These are phyloP conservation scores for Paecilomyces variotii DNA, from an alignment of 2,329 filamentous ascomycete species.

Conservation along the genomic window DNA sequence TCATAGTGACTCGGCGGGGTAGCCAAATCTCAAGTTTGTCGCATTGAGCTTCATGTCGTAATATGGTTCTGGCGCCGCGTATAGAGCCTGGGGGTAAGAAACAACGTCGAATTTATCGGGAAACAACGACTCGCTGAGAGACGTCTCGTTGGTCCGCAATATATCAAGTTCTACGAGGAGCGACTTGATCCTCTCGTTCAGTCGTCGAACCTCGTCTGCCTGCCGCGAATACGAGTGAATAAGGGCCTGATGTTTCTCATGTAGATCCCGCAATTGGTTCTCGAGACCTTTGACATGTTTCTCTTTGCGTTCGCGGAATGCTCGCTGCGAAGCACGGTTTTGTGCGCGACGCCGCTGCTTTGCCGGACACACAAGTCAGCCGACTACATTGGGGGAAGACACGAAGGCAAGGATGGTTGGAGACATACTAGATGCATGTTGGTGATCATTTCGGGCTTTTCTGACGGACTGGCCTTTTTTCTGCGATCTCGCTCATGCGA, in stretches of 20 bases:
- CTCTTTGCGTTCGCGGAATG: slow-evolving; percentile 83
- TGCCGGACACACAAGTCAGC: not conserved
- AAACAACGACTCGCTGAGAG: slow-evolving; percentile 13
- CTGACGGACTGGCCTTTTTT: not conserved
- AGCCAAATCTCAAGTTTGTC: not conserved
- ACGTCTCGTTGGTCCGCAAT: slow-evolving; percentile 9
- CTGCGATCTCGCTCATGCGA: not conserved
- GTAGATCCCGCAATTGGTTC: slow-evolving; percentile 62
- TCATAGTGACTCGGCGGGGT: not conserved
- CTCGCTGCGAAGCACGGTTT: slow-evolving; percentile 77
- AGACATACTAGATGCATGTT: not conserved
- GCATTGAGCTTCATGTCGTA: slow-evolving; percentile 16
- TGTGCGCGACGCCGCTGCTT: slow-evolving; percentile 58
- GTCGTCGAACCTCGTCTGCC: slow-evolving; percentile 18
- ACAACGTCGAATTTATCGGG: slow-evolving; percentile 20
- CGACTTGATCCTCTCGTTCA: slow-evolving; percentile 18
- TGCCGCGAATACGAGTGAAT: slow-evolving; percentile 23
- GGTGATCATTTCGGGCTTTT: not conserved
- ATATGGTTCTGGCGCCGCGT: slow-evolving; percentile 13
- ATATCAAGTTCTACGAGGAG: slow-evolving; percentile 17
- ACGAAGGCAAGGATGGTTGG: not conserved
- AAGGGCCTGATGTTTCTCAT: slow-evolving; percentile 22
- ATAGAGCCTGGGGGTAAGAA: slow-evolving; percentile 14
- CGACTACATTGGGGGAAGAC: not conserved
- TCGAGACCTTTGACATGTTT: slow-evolving; percentile 80